Evolutionary conservation across 1,284 basidiomycete species (phyloP), one percentile per base, ranked within the genome.

Genomic region (Cryptococcus maquisensis): DNA sequence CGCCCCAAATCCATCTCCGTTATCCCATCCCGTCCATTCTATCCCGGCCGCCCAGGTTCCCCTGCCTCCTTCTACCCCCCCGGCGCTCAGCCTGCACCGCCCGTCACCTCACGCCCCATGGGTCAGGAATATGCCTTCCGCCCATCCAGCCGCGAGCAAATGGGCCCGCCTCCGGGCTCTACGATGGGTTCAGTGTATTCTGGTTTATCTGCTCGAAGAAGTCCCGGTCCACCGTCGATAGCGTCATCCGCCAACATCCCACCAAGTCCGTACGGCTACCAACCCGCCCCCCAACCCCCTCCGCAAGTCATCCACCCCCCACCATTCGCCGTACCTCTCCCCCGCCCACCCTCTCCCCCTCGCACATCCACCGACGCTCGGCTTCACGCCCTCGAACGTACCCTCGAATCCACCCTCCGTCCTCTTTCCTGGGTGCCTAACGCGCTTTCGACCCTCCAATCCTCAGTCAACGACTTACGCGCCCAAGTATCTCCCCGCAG

Each of bases 1-100:
- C 59, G 73, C 32, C 73, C 73, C 12, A 74, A 74, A 61, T 74
- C 64, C 13, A 61, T 65, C 39, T 65, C 64, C 4, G 58, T 61
- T 39, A 52, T 66, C 23, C 71, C 72, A 24, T 59, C 67, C 18
- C 69, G 71, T 15, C 60, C 60, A n/a, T 47, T 36, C 35, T 47
- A 47, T 18, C 63, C 68, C 9, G 65, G 61, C 16, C 52, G 69
- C 38, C 66, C 67, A 1, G 60, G 59, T 1, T 68, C 69, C 18
- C 57, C 67, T 4, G 56, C 62, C 10, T 58, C 62, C 3, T 71
- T 71, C 43, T 71, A 69, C 42, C 69, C 70, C 13, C 47, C 61
- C 7, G 60, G 63, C 7, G 55, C 63, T 18, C 68, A 69, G 46
- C 63, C 68, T 20, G 68, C 67, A 12, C 67, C 68, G 1, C 70